phyloP scores from a whole-genome alignment of 2,329 filamentous ascomycete genomes.

The Cladorrhinum sp. region DNA sequence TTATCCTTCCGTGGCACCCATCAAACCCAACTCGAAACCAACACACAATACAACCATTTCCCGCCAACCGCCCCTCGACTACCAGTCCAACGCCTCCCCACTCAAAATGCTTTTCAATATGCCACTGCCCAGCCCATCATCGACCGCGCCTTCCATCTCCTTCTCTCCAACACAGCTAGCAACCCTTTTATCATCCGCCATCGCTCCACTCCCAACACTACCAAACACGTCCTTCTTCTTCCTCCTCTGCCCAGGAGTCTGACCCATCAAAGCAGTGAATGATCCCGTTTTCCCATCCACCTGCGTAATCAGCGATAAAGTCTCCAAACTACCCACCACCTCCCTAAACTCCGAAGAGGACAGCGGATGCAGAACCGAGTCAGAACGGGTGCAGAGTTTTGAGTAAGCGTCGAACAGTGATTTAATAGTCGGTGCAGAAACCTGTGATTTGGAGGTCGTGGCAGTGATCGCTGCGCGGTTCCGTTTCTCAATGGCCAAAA shows the following conservation, averaged over 20 bases:
- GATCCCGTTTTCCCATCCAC: constrained; percentile 69
- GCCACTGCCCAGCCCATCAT: constrained; percentile 53
- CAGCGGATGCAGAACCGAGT: constrained; percentile 85
- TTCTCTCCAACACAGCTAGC: constrained; percentile 77
- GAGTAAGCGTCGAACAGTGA: constrained; percentile 81
- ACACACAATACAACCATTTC: not conserved
- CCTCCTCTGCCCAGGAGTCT: constrained; percentile 68
- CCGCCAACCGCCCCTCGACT: not conserved
- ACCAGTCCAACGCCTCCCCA: constrained; percentile 54
- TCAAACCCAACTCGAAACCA: not conserved
- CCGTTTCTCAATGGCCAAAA: constrained; percentile 81
- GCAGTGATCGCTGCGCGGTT: constrained; percentile 53
- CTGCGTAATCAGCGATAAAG: constrained; percentile 71
- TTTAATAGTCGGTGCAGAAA: constrained; percentile 74
- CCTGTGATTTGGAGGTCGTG: constrained; percentile 49
- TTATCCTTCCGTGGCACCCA: too few relatives aligned
- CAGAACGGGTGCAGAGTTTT: constrained; percentile 69
- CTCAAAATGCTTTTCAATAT: constrained; percentile 62
- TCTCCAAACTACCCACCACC: constrained; percentile 85
- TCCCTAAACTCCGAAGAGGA: constrained; percentile 92
- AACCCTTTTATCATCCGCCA: constrained; percentile 70
- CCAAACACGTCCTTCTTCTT: constrained; percentile 52
- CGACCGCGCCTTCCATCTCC: constrained; percentile 70
- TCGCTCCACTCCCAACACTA: constrained; percentile 37
- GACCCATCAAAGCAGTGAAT: constrained; percentile 47